These are phyloP conservation scores for Globisporangium sylvaticum DNA, from an alignment of 352 stramenopile genomes.

Conservation along the genomic window DNA sequence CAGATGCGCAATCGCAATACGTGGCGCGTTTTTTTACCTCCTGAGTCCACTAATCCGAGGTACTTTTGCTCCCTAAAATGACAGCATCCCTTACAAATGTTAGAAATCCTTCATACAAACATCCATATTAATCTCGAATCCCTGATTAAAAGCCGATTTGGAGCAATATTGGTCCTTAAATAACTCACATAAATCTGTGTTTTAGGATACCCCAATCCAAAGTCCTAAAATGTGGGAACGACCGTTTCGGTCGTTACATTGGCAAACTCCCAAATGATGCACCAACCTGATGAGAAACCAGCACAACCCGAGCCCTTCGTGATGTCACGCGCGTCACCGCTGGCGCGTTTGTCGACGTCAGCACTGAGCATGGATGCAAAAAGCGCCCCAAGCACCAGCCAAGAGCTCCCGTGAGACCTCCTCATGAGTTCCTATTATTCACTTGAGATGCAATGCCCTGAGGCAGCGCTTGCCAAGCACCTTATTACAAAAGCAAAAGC, in stretches of 20 bases:
- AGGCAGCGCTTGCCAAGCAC: neutral
- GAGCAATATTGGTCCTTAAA: neutral
- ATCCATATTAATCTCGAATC: neutral
- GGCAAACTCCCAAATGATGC: neutral
- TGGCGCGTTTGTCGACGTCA: constrained; percentile 1
- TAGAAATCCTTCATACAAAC: neutral
- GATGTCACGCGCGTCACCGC: constrained; percentile 9
- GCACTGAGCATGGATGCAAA: neutral
- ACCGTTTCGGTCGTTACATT: neutral
- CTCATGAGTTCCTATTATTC: constrained; percentile 1
- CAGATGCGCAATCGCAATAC: neutral
- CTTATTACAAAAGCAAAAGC: neutral
- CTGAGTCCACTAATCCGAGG: neutral
- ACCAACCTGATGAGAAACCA: neutral
- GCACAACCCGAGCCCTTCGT: neutral
- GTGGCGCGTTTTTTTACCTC: constrained; percentile 1
- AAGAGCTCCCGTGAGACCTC: neutral
- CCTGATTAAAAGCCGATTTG: neutral
- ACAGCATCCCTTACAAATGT: neutral
- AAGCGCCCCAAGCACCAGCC: neutral
- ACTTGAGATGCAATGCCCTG: neutral
- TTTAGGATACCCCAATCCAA: neutral
- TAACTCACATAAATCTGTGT: no score
- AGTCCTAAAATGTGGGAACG: neutral
- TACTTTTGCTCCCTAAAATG: neutral